Evolutionary conservation across 1,284 basidiomycete genomes (phyloP).

Genomic region (Pseudozyma tsukubaensis): DNA sequence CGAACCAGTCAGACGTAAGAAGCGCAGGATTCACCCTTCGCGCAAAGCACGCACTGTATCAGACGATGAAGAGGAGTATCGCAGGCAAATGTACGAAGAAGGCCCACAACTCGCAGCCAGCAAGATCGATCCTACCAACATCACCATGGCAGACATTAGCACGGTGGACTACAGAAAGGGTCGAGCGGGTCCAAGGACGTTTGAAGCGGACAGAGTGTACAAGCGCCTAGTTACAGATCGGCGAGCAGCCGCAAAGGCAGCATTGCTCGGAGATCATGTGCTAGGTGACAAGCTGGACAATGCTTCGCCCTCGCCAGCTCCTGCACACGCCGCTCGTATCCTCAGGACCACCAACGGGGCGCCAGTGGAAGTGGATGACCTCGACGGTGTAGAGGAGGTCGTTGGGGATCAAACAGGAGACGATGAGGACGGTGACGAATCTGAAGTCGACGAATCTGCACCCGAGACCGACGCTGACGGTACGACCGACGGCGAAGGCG

Average conservation of each 20-base stretch:
- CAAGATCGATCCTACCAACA: conserved; percentile 34
- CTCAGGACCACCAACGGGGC: conserved; percentile 21
- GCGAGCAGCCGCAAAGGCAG: conserved; percentile 33
- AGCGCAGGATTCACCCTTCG: conserved; percentile 10
- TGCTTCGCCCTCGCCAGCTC: conserved; percentile 38
- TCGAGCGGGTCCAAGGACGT: conserved; percentile 60
- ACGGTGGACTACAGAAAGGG: conserved; percentile 51
- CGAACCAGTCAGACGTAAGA: conserved; percentile 36
- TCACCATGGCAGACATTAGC: conserved; percentile 53
- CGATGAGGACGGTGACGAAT: conserved; percentile 21
- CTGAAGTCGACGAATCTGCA: conserved; percentile 20
- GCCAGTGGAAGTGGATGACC: conserved; percentile 29
- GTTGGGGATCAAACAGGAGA: conserved; percentile 29
- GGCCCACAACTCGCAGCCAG: conserved; percentile 35
- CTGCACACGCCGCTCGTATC: conserved; percentile 16
- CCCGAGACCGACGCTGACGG: conserved; percentile 43
- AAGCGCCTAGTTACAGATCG: conserved; percentile 50
- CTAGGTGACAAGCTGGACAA: conserved; percentile 31
- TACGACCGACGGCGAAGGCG: conserved; percentile 33
- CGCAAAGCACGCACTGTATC: conserved; percentile 51
- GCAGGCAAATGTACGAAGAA: conserved; percentile 32
- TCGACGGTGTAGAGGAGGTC: conserved; percentile 32
- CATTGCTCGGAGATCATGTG: conserved; percentile 38
- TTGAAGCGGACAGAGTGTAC: conserved; percentile 59
- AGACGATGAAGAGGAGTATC: conserved; percentile 58